Base-by-base conservation (phyloP, 768 basidiomycete species). In the Cyclocybe aegerita region DNA sequence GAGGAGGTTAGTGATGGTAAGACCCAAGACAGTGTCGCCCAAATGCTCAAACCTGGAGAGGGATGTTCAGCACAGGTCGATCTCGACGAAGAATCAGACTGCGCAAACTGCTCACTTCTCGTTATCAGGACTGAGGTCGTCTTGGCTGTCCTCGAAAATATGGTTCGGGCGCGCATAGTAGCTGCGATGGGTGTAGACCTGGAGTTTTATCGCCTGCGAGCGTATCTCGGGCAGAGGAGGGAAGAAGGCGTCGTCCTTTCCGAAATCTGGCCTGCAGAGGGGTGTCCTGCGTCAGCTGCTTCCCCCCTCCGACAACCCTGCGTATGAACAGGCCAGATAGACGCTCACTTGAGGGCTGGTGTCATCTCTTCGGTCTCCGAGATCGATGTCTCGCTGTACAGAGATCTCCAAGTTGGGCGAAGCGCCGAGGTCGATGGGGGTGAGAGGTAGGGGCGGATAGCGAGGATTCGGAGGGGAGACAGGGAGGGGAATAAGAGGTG, bases 121-220 rank as follows among this genome's bases (percentile, higher is more conserved):
- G 54, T 92, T 91, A 62, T 92, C 90, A 5, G 88, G 89, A 44
- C 85, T 86, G 2, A 78, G 83, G 65, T 92, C 89, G 54, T 80
- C 73, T 0, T 75, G 79, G 34, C 71, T 75, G 65, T 92, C 90
- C 62, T 92, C 90, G 55, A 92, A 92, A 17, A 88, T 70, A 57
- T 87, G 81, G 6, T 80, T 83, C 0, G 88, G 87, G 2, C 90
- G 75, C 0, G 79, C 89, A 59, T 73, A 79, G 59, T 74, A 79
- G 62, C 85, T 86, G 33, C 88, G 82, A 60, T 92, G 90, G 1
- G 90, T 92, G 61, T 88, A 91, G 1, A 90, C 78, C 60, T 79
- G 81, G 34, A 62, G 64, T 37, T 70, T 67, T 46, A 87, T 76
- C 1, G 65, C 66, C 1, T 69, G 61, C 8, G 74, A 67, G 10